These are phyloP conservation scores for Phyllosticta citriasiana DNA, from an alignment of 2,329 filamentous ascomycete genomes.

Conservation along the genomic window DNA sequence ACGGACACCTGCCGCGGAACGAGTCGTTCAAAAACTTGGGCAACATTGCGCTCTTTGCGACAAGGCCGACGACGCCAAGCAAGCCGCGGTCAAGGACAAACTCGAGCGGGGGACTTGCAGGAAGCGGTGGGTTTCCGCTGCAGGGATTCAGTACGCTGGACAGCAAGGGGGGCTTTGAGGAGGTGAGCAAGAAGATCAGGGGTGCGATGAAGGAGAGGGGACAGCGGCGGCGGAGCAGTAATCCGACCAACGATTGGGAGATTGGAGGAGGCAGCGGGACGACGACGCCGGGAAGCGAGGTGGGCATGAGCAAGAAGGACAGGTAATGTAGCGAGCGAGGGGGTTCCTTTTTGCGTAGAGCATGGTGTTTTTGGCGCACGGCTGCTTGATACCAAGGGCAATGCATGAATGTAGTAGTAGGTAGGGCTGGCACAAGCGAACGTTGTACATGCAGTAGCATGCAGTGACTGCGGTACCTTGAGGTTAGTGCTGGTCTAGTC, in stretches of 20 bases:
- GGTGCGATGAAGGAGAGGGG: slow-evolving; percentile 76
- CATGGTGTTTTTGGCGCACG: slow-evolving; percentile 8
- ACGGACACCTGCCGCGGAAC: slow-evolving; percentile 56
- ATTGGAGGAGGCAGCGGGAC: slow-evolving; percentile 14
- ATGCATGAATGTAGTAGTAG: not conserved
- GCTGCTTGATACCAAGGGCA: slow-evolving; percentile 1
- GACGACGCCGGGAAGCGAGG: slow-evolving; percentile 18
- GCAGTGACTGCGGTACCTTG: not conserved
- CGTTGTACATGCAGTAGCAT: not conserved
- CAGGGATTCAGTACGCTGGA: slow-evolving; percentile 59
- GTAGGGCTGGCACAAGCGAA: not conserved
- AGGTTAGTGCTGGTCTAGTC: not conserved
- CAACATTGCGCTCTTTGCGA: slow-evolving; percentile 81
- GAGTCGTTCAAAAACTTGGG: slow-evolving; percentile 91
- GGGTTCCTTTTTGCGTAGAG: not conserved
- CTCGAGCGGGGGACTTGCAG: slow-evolving; percentile 46
- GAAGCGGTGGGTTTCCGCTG: slow-evolving; percentile 53
- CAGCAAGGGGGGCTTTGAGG: slow-evolving; percentile 62
- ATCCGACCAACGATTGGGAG: slow-evolving; percentile 15
- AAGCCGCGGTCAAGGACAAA: slow-evolving; percentile 59
- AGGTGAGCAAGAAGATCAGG: slow-evolving; percentile 74
- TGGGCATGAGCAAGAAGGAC: slow-evolving; percentile 6
- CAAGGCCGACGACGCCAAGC: slow-evolving; percentile 71
- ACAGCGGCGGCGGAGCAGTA: slow-evolving; percentile 41
- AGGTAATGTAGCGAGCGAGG: not conserved